Percentiles rank a stretch among this genome's conserved stretches.
Conservation (phyloP, 352 stramenopile species). For the Phytophthora hybrid region DNA sequence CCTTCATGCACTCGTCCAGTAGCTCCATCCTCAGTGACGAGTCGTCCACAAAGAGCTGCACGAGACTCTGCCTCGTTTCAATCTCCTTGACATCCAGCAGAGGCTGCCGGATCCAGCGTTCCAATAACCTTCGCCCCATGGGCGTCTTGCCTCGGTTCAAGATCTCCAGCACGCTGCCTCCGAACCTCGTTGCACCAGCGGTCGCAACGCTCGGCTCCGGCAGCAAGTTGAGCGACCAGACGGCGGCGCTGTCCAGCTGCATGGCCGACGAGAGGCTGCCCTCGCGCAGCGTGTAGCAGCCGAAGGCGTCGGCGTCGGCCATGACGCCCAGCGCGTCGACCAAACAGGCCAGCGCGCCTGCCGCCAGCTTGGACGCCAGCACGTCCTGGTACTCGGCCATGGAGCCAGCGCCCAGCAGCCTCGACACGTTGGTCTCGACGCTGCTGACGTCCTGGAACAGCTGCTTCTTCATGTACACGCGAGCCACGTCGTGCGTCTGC, state of each 20-base stretch:
- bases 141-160: conserved; percentile 95
- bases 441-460: conserved; percentile 59
- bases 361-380: conserved; percentile 71
- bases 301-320: conserved; percentile 70
- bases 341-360: conserved; percentile 74
- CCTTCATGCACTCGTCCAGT: conserved; percentile 90
- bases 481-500: conserved; percentile 65
- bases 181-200: conserved; percentile 50
- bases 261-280: conserved; percentile 89
- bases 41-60: conserved; percentile 94
- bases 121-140: conserved; percentile 94
- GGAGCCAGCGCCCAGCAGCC: conserved; percentile 62
- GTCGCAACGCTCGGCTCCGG: conserved; percentile 70
- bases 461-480: conserved; percentile 78
- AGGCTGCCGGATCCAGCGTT: conserved; percentile 98
- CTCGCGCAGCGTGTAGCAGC: conserved; percentile 70
- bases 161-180: conserved; percentile 93
- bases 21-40: conserved; percentile 87
- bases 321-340: conserved; percentile 79
- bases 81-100: conserved; percentile 92
- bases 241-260: conserved; percentile 93
- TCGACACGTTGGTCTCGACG: conserved; percentile 72
- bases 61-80: conserved; percentile 89
- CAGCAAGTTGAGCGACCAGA: conserved; percentile 94
- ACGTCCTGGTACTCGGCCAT: conserved; percentile 75